A percentile compares a stretch with the other conserved stretches of the same genome.
Evolutionary conservation across 176 grass and related monocot species (phyloP).

Genomic region (Neostapfia colusana): DNA sequence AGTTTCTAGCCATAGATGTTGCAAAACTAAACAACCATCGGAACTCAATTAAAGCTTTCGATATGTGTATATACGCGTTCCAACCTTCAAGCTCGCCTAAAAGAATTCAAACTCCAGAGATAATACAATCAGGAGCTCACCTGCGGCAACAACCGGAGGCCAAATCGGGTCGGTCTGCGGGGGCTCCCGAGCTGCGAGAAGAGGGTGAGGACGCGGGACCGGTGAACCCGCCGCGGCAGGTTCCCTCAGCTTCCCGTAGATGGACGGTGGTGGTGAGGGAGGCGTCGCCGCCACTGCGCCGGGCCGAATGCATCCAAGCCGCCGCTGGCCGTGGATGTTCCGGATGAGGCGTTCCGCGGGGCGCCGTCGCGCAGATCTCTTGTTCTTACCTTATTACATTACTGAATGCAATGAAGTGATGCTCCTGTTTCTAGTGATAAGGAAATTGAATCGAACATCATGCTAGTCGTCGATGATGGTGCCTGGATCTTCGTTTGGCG

Average conservation of each 20-base stretch:
- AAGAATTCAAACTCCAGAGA: background rate
- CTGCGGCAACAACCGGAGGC: background rate
- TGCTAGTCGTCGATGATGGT: background rate
- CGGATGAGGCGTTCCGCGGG: background rate
- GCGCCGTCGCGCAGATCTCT: background rate
- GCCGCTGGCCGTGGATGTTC: background rate
- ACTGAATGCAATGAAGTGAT: background rate
- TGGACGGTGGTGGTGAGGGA: slow-evolving; percentile 16
- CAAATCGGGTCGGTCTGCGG: background rate
- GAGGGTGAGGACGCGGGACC: background rate
- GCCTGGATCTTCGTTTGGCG: background rate
- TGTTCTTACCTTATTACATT: background rate
- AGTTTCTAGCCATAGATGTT: background rate
- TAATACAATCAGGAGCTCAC: background rate
- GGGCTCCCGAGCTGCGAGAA: background rate
- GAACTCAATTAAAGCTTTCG: background rate
- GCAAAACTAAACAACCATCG: background rate
- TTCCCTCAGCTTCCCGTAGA: background rate
- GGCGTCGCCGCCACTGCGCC: slow-evolving; percentile 11
- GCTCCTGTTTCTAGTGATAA: background rate
- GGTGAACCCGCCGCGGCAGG: background rate
- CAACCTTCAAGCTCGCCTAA: background rate
- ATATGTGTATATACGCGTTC: background rate
- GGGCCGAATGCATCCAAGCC: background rate
- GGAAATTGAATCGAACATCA: background rate